A percentile compares a stretch with the other conserved stretches of the same genome.
Conservation (phyloP, 2,329 filamentous ascomycete genomes). For the Pestalotiopsis sp. region DNA sequence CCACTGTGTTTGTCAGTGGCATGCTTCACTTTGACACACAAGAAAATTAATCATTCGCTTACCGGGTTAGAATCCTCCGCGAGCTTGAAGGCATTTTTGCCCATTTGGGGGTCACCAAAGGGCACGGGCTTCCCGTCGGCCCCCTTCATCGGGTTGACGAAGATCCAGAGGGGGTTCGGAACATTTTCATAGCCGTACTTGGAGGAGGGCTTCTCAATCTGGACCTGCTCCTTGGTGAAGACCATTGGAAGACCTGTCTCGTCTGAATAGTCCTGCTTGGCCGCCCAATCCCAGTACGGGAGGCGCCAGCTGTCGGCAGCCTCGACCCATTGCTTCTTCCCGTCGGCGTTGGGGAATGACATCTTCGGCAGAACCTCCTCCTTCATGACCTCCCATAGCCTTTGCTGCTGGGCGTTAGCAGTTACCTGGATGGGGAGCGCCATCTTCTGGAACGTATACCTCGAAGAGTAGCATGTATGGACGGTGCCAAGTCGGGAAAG, state of each 20-base stretch:
- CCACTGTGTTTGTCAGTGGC: conserved; percentile 1
- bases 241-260: background rate
- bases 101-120: background rate
- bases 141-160: conserved; percentile 12
- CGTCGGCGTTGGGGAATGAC: background rate
- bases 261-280: conserved; percentile 9
- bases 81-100: conserved; percentile 11
- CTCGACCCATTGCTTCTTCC: background rate
- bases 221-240: background rate
- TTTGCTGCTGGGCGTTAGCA: conserved; percentile 9
- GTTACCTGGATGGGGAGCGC: background rate
- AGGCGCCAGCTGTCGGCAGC: conserved; percentile 14
- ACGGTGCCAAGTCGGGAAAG: conserved; percentile 68
- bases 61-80: background rate
- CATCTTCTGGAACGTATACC: conserved; percentile 31
- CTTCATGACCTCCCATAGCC: conserved; percentile 11
- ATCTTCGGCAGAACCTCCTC: conserved; percentile 10
- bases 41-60: no score
- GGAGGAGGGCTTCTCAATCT: background rate
- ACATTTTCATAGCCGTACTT: background rate
- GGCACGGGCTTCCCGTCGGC: background rate
- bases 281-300: conserved; percentile 18
- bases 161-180: conserved; percentile 14
- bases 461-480: conserved; percentile 64
- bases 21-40: no score